These are phyloP conservation scores for Spathaspora passalidarum DNA, from an alignment of 805 yeast species.

Conservation along the genomic window DNA sequence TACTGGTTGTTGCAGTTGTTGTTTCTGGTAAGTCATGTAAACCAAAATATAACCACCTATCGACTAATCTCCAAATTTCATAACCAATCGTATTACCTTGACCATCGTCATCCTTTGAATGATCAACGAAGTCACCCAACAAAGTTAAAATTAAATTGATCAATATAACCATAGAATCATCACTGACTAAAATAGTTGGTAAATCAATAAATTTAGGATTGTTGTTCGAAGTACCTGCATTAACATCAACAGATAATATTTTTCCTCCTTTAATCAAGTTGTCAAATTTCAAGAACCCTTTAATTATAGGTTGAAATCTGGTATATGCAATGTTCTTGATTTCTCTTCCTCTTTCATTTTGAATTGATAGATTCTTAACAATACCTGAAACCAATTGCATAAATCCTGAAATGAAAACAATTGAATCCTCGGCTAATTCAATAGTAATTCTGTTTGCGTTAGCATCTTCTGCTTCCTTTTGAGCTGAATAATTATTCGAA, in stretches of 20 bases:
- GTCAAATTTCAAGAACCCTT: slow-evolving; percentile 38
- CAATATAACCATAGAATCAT: slow-evolving; percentile 33
- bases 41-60: slow-evolving; percentile 59
- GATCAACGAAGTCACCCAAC: slow-evolving; percentile 44
- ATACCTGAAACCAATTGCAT: slow-evolving; percentile 54
- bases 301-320: slow-evolving; percentile 31
- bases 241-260: slow-evolving; percentile 4
- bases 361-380: slow-evolving; percentile 24
- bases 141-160: slow-evolving; percentile 46
- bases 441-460: slow-evolving; percentile 32
- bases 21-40: slow-evolving; percentile 8
- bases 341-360: slow-evolving; percentile 21
- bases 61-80: slow-evolving; percentile 66
- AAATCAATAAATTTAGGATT: slow-evolving; percentile 13
- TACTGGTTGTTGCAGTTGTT: slow-evolving; percentile 7
- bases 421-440: slow-evolving; percentile 77
- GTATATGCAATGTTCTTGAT: slow-evolving; percentile 26
- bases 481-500: slow-evolving; percentile 12
- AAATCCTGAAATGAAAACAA: slow-evolving; percentile 71
- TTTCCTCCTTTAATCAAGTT: slow-evolving; percentile 24
- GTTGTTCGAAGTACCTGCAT: slow-evolving; percentile 3
- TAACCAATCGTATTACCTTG: slow-evolving; percentile 27
- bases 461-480: slow-evolving; percentile 20
- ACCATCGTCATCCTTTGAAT: slow-evolving; percentile 28
- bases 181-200: slow-evolving; percentile 25